phyloP scores from a whole-genome alignment of 805 yeast species.

The Teunomyces panamensis region DNA sequence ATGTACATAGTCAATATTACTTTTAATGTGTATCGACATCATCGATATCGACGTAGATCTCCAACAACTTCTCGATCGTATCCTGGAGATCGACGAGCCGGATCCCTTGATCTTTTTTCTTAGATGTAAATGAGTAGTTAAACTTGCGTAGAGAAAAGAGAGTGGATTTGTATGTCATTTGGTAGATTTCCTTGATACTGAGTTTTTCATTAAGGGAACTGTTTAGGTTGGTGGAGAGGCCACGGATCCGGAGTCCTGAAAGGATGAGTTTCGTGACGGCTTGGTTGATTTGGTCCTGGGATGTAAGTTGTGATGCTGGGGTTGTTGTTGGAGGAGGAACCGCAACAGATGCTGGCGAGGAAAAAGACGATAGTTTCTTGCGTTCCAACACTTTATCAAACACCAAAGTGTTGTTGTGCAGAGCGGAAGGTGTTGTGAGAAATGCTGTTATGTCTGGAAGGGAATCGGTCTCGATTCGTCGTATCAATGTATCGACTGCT shows the following conservation, averaged over 20 bases:
- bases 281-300: constrained; percentile 28
- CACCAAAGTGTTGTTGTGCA: constrained; percentile 14
- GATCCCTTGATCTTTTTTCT: constrained; percentile 9
- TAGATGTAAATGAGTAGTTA: constrained; percentile 23
- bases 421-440: not conserved
- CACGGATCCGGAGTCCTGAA: constrained; percentile 43
- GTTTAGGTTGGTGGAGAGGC: constrained; percentile 24
- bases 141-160: constrained; percentile 38
- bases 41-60: constrained; percentile 34
- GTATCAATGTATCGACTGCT: constrained; percentile 1
- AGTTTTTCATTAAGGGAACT: constrained; percentile 29
- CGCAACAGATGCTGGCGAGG: constrained; percentile 4
- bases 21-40: constrained; percentile 6
- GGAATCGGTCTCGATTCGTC: not conserved
- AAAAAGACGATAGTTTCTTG: constrained; percentile 12
- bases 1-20: constrained; percentile 6
- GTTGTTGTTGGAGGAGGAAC: constrained; percentile 11
- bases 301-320: constrained; percentile 7
- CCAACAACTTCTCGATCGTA: constrained; percentile 38
- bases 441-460: not conserved
- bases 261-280: constrained; percentile 32
- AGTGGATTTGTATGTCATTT: constrained; percentile 39
- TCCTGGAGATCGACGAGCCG: constrained; percentile 32
- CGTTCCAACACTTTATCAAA: constrained; percentile 36
- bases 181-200: constrained; percentile 38